Base-by-base conservation (phyloP, 148 eudicot species). In the Fagopyrum esculentum region DNA sequence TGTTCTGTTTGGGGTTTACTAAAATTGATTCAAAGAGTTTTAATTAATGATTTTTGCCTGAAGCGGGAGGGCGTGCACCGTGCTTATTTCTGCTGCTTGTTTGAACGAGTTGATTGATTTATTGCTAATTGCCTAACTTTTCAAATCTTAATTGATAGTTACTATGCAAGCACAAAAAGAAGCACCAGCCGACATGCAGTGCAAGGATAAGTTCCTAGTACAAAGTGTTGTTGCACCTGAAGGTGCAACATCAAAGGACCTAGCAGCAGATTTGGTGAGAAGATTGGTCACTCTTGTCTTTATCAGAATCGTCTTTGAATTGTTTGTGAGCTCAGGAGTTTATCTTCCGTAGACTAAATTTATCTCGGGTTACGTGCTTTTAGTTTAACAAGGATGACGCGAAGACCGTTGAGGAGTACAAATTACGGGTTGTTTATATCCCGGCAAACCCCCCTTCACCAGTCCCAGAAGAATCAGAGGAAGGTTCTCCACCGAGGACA, bases 361-460 rank as follows among this genome's bases (percentile, higher is more conserved):
- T 73, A 68, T 76, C 54, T 78, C 57, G 72, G 76, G 30, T 48
- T 44, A 29, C 35, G 70, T 6, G 63, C 76, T 61, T 78, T 61
- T 75, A 93, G 98, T 93, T 93, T 77, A 90, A 82, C 76, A 90
- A 82, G 84, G 95, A 81, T 73, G 93, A 83, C 7, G 89, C 88
- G 55, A 93, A 86, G 79, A 79, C 83, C 76, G 77, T 93, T 13
- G 92, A 87, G 77, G 96, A 93, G 84, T 84, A 86, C 80, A 90
- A 85, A 75, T 79, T 93, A 79, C 85, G 91, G 83, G 98, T 93
- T 76, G 80, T 86, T 59, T 91, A 83, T 55, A 76, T 93, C 77
- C 91, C 91, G 71, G 95, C 91, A 6, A 91, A 93, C 70, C 98
- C 97, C 78, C 98, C 98, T 26, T 93, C 98, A 43, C 98, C 98